phyloP scores from a whole-genome alignment of 192 early-diverging fungal species.

The Linnemannia hyalina region DNA sequence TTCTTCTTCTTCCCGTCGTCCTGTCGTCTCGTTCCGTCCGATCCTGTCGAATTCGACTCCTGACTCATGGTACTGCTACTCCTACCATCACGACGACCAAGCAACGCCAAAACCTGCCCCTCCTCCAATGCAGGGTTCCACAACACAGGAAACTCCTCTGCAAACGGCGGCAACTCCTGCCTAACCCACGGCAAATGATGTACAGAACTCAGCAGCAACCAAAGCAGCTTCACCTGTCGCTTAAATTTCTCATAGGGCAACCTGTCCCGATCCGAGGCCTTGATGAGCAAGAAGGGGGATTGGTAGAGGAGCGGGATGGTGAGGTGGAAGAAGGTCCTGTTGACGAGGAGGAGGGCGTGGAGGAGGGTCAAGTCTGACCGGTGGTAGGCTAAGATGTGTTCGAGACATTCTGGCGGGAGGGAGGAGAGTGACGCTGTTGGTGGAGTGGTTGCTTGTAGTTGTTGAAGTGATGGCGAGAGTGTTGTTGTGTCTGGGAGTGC shows the following conservation, averaged over 20 bases:
- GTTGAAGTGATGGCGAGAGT: background rate
- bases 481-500: background rate
- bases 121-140: background rate
- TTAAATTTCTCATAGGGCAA: slow-evolving; percentile 17
- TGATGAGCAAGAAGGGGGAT: slow-evolving; percentile 29
- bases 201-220: slow-evolving; percentile 20
- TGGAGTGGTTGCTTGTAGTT: background rate
- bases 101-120: background rate
- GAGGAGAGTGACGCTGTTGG: background rate
- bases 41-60: background rate
- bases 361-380: slow-evolving; percentile 12
- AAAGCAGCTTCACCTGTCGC: slow-evolving; percentile 27
- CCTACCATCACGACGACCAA: background rate
- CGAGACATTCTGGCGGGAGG: slow-evolving; percentile 34
- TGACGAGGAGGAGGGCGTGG: slow-evolving; percentile 27
- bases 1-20: background rate
- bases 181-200: slow-evolving; percentile 22
- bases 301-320: slow-evolving; percentile 21
- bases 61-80: background rate
- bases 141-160: slow-evolving; percentile 3
- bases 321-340: slow-evolving; percentile 26
- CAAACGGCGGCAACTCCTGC: slow-evolving; percentile 22
- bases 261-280: slow-evolving; percentile 5
- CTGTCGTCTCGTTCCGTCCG: background rate
- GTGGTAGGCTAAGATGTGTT: slow-evolving; percentile 23